Evolutionary conservation across 768 basidiomycete genomes (phyloP).

Genomic region (Polyporus arcularius): DNA sequence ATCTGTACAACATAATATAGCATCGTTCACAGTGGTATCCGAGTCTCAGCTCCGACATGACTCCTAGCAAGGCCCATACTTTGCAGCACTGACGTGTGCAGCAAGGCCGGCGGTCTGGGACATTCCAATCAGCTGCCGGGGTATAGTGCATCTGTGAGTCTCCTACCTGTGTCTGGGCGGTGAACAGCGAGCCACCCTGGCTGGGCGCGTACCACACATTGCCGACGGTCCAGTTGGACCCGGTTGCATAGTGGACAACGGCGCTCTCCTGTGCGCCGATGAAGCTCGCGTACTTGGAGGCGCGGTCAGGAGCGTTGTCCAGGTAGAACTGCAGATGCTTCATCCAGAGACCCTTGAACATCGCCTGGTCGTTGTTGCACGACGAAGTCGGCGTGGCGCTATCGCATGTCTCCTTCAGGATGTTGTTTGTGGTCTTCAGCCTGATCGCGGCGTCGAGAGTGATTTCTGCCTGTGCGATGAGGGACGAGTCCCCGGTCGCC

Average conservation of each 20-base stretch:
- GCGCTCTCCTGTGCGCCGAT: conserved; percentile 13
- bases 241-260: conserved; percentile 7
- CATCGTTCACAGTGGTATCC: too few relatives aligned
- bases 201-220: conserved; percentile 34
- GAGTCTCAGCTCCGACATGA: too few relatives aligned
- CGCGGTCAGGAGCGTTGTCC: conserved; percentile 14
- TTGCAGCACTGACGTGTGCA: conserved; percentile 7
- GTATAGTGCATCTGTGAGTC: too few relatives aligned
- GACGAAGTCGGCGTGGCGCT: conserved; percentile 10
- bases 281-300: conserved; percentile 16
- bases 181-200: conserved; percentile 31
- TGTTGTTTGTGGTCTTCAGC: conserved; percentile 7
- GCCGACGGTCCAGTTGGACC: conserved; percentile 31
- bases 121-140: background rate
- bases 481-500: conserved; percentile 11
- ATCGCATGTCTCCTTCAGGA: conserved; percentile 25
- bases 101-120: conserved; percentile 5
- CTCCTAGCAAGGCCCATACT: conserved; percentile 6
- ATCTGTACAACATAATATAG: too few relatives aligned
- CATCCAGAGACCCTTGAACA: conserved; percentile 15
- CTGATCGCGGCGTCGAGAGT: conserved; percentile 21
- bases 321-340: conserved; percentile 26
- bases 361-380: conserved; percentile 15
- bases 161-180: conserved; percentile 25
- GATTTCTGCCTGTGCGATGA: conserved; percentile 20